Evolutionary conservation across 176 grass and related monocot genomes (phyloP).

Genomic region (Tuctoria greenei): DNA sequence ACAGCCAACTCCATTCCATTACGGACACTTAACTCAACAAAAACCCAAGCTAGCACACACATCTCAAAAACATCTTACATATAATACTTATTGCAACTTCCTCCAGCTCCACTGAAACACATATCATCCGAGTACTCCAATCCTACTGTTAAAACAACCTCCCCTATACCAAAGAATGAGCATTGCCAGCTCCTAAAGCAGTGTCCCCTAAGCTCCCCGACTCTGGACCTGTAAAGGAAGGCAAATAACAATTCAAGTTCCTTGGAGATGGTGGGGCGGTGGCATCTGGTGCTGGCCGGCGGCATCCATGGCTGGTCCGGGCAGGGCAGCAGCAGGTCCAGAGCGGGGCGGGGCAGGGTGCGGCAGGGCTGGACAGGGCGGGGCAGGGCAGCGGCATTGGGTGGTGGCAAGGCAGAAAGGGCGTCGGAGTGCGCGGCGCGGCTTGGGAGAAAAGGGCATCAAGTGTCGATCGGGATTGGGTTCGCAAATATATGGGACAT

Average conservation of each 20-base stretch:
- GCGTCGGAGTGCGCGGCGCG: too few species aligned
- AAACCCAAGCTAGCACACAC: slow-evolving; percentile 13
- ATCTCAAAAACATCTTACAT: slow-evolving; percentile 4
- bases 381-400: too few species aligned
- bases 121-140: slow-evolving; percentile 19
- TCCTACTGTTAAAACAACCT: slow-evolving; percentile 33
- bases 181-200: slow-evolving; percentile 46
- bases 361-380: too few species aligned
- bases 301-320: too few species aligned
- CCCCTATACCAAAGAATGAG: slow-evolving; percentile 34
- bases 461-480: too few species aligned
- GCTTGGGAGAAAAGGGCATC: too few species aligned
- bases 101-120: slow-evolving; percentile 21
- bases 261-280: too few species aligned
- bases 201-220: slow-evolving; percentile 59
- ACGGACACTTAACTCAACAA: neutral
- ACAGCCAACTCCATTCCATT: neutral
- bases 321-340: too few species aligned
- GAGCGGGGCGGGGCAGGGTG: too few species aligned
- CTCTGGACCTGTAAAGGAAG: slow-evolving; percentile 52
- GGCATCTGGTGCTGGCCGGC: too few species aligned
- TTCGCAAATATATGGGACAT: too few species aligned
- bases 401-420: too few species aligned
- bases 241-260: neutral
- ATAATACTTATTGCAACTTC: slow-evolving; percentile 3